Conservation (phyloP, 305 asterid genomes). For the Solanum aculeatissimum region DNA sequence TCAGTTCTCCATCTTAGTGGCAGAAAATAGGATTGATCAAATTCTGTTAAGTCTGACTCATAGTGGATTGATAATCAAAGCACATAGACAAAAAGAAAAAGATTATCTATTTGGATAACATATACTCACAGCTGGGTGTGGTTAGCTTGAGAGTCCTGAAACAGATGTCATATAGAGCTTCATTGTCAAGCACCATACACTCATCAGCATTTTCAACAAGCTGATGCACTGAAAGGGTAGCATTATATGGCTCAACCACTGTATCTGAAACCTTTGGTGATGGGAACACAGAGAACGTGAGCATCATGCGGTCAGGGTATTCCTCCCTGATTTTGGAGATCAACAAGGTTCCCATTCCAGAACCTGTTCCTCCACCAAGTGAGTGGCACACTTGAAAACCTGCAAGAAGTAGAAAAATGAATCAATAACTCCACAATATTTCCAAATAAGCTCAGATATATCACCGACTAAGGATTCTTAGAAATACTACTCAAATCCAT, state of each 20-base stretch:
- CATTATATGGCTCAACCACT: constrained; percentile 82
- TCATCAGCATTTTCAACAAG: constrained; percentile 88
- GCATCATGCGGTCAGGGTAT: constrained; percentile 82
- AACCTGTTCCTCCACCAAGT: constrained; percentile 94
- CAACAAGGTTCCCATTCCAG: constrained; percentile 86
- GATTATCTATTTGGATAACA: background rate
- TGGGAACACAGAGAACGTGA: constrained; percentile 81
- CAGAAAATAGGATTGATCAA: no score
- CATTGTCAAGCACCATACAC: constrained; percentile 77
- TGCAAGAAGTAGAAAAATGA: background rate
- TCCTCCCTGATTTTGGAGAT: constrained; percentile 85
- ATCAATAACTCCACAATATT: background rate
- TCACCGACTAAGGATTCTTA: background rate
- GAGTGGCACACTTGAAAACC: constrained; percentile 93
- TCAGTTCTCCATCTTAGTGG: no score
- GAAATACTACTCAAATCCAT: background rate
- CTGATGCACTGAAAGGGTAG: constrained; percentile 85
- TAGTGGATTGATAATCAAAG: background rate
- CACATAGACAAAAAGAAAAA: background rate
- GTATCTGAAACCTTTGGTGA: constrained; percentile 82
- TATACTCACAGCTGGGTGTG: constrained; percentile 74
- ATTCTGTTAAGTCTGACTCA: no score
- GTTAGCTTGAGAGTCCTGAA: constrained; percentile 76
- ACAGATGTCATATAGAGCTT: constrained; percentile 68
- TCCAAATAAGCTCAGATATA: background rate